phyloP scores from a whole-genome alignment of 805 yeast genomes.

The Ogataea saltuana region DNA sequence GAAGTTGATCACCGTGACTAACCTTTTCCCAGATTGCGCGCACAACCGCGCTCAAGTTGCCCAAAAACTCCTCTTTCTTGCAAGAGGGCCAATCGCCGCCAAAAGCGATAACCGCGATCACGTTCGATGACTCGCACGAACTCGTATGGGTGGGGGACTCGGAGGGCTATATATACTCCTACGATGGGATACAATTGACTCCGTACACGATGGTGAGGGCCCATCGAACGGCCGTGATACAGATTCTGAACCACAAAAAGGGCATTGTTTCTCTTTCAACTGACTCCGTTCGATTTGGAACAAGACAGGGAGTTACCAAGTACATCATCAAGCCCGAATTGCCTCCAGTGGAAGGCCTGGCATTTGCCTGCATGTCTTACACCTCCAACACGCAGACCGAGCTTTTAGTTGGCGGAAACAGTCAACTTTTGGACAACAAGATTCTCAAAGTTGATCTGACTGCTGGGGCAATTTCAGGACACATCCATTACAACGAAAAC shows the following conservation, averaged over 20 bases:
- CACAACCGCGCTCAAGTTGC: slow-evolving; percentile 29
- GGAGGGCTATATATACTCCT: slow-evolving; percentile 49
- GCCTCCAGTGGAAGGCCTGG: slow-evolving; percentile 18
- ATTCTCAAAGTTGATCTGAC: slow-evolving; percentile 45
- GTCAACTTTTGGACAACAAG: slow-evolving; percentile 29
- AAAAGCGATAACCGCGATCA: slow-evolving; percentile 34
- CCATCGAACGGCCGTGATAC: slow-evolving; percentile 50
- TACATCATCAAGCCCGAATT: slow-evolving; percentile 32
- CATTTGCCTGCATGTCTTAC: slow-evolving; percentile 43
- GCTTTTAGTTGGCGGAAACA: slow-evolving; percentile 44
- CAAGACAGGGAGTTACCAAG: slow-evolving; percentile 55
- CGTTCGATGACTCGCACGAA: slow-evolving; percentile 73
- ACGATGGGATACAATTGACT: slow-evolving; percentile 46
- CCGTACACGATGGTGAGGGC: slow-evolving; percentile 62
- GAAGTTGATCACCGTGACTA: not conserved
- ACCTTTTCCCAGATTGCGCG: slow-evolving; percentile 33
- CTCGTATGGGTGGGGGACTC: slow-evolving; percentile 84
- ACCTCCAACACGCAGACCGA: slow-evolving; percentile 44
- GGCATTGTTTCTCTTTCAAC: slow-evolving; percentile 61
- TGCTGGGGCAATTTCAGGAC: slow-evolving; percentile 38
- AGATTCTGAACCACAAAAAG: slow-evolving; percentile 52
- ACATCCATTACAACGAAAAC: slow-evolving; percentile 44
- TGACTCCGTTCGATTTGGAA: slow-evolving; percentile 52
- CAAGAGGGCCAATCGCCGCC: slow-evolving; percentile 22
- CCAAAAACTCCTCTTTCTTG: slow-evolving; percentile 25